Base-by-base conservation (phyloP, 2,329 filamentous ascomycete species). In the Leptographium galeiforme region DNA sequence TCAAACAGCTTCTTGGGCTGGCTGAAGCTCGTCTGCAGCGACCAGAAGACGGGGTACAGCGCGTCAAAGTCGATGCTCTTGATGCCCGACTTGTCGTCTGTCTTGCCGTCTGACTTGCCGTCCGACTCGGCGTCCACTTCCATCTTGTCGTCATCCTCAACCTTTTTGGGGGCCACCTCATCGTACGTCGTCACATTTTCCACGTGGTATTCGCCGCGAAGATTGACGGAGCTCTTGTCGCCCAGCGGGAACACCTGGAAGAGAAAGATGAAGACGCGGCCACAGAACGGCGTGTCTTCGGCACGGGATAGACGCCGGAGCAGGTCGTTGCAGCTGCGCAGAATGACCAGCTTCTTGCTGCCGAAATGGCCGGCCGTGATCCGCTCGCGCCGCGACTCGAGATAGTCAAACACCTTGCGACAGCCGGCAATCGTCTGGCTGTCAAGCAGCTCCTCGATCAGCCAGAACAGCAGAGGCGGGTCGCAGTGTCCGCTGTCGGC, bases 191-290 rank as follows among this genome's bases (percentile, higher is more conserved):
- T 98, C 53, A 90, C 80, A 72, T 98, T 99, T 63, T 97, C 93
- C 32, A 87, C 81, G 63, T 99, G 93, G 61, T 93, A 99, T 70
- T 97, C 91, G 60, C 93, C 93, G 51, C 93, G 81, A 41, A 97
- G 75, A 63, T 99, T 99, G 50, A 98, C 93, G 0, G 93, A 96
- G 66, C 93, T 97, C 66, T 91, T 93, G 68, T 98, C 94, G 36
- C 91, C 91, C 0, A 98, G 75, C 1, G 93, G 93, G 63, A 98
- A 97, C 66, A 89, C 95, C 67, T 98, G 93, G 68, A 97, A 98
- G 64, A 98, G 81, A 68, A 96, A 99, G 58, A 98, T 96, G 68
- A 97, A 97, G 32, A 99, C 93, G 41, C 93, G 81, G 16, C 93
- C 93, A 63, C 93, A 98, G 65, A 99, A 98, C 0, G 94, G 89